These are phyloP conservation scores for Microascus cirrosus DNA, from an alignment of 2,329 filamentous ascomycete genomes.

Conservation along the genomic window DNA sequence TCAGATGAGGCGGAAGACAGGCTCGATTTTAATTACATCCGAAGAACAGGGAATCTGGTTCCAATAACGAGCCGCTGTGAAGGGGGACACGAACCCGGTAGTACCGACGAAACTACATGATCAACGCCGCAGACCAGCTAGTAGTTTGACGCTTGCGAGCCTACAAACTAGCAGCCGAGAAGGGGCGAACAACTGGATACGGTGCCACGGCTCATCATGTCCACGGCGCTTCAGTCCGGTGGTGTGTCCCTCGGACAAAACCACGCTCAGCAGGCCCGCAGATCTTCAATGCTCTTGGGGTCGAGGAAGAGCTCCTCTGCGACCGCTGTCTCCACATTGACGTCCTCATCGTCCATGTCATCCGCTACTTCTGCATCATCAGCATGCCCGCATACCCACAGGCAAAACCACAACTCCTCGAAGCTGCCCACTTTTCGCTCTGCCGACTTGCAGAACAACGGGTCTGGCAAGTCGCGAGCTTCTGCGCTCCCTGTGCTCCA, in stretches of 20 bases:
- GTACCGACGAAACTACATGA: background rate
- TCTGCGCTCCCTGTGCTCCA: conserved; percentile 4
- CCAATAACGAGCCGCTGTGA: too few relatives aligned
- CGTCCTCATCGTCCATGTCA: conserved; percentile 1
- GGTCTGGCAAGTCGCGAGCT: background rate
- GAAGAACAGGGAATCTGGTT: background rate
- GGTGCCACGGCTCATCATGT: background rate
- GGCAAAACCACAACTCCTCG: conserved; percentile 41
- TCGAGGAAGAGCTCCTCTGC: conserved; percentile 3
- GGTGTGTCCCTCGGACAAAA: background rate
- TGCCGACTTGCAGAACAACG: conserved; percentile 28
- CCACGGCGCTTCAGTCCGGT: background rate
- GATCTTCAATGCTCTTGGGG: background rate
- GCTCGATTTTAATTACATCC: background rate
- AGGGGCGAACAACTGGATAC: background rate
- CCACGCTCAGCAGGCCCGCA: background rate
- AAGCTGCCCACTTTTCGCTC: conserved; percentile 45
- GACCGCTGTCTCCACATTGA: background rate
- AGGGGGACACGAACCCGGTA: background rate
- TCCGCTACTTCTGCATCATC: conserved; percentile 1
- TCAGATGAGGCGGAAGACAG: background rate
- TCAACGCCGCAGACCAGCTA: background rate
- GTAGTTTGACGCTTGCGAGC: background rate
- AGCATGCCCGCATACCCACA: conserved; percentile 12
- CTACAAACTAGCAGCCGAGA: background rate